Evolutionary conservation across 169 alveolate species (phyloP), one percentile per base, ranked within the genome.

Genomic region (Pseudocohnilembus persalinus): DNA sequence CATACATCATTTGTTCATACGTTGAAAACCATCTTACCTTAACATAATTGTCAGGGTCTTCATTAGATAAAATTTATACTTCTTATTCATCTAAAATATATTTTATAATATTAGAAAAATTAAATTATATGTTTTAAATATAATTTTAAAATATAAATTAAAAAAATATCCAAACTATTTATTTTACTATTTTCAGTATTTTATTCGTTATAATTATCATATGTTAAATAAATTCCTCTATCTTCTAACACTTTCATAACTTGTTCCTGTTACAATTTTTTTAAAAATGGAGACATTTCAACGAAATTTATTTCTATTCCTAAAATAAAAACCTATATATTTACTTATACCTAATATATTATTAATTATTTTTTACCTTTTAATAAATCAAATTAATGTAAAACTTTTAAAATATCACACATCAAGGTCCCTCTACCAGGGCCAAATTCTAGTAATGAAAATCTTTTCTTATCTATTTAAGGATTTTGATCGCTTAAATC

Each of bases 401-500:
- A 76, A 34, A 92, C 93, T 82, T 95, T 91, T 6, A 94, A 73
- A 11, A 94, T 86, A 84, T 94, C 95, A 28, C 93, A 64, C 90
- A 91, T 84, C 81, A 94, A 74, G 1, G 94, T 89, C 27, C 96
- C 97, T 79, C 81, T 91, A 6, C 97, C 96, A 0, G 97, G 97
- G 0, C 97, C 97, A 25, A 94, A 83, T 83, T 94, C 97, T 26
- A 94, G 81, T 4, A 92, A 34, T 72, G 83, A 79, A 32, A 88
- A 73, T 73, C 73, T 83, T 77, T 77, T 35, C 68, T 75, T 28
- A 49, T 73, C 32, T 77, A 74, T 63, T 77, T 83, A 35, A 83
- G 63, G 29, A 76, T 77, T 64, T 79, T 77, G 24, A 81, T 34
- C 29, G 75, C 81, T 65, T 35, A 81, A 64, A 78, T 86, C 80